A percentile compares a stretch with the other conserved stretches of the same genome.
Conservation (phyloP, 169 alveolate species). For the Plasmodium relictum region DNA sequence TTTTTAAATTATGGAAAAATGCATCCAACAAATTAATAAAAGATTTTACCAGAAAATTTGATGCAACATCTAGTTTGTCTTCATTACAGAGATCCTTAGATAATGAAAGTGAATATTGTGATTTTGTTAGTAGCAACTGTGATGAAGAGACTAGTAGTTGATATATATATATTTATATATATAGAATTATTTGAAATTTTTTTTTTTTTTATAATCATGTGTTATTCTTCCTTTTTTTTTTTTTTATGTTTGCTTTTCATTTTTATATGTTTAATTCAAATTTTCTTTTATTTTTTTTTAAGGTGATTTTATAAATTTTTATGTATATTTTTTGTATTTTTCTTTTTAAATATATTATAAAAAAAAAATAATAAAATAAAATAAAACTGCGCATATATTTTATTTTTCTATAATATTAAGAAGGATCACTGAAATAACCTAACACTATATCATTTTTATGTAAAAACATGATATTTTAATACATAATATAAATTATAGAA, state of each 20-base stretch:
- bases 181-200: background rate
- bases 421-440: too few species aligned
- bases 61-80: conserved; percentile 54
- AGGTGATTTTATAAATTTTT: background rate
- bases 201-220: background rate
- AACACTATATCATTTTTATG: too few species aligned
- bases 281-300: background rate
- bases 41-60: conserved; percentile 74
- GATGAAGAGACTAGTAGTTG: conserved; percentile 54
- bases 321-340: background rate
- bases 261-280: conserved; percentile 36
- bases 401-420: too few species aligned
- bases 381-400: too few species aligned
- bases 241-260: conserved; percentile 31
- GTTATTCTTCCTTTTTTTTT: background rate
- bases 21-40: conserved; percentile 73
- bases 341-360: background rate
- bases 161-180: conserved; percentile 1
- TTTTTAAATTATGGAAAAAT: conserved; percentile 76
- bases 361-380: too few species aligned
- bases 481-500: too few species aligned
- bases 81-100: conserved; percentile 51
- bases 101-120: conserved; percentile 31
- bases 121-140: conserved; percentile 47
- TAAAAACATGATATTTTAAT: too few species aligned